Evolutionary conservation across 352 stramenopile genomes (phyloP).

Genomic region (Globisporangium cystogenes): DNA sequence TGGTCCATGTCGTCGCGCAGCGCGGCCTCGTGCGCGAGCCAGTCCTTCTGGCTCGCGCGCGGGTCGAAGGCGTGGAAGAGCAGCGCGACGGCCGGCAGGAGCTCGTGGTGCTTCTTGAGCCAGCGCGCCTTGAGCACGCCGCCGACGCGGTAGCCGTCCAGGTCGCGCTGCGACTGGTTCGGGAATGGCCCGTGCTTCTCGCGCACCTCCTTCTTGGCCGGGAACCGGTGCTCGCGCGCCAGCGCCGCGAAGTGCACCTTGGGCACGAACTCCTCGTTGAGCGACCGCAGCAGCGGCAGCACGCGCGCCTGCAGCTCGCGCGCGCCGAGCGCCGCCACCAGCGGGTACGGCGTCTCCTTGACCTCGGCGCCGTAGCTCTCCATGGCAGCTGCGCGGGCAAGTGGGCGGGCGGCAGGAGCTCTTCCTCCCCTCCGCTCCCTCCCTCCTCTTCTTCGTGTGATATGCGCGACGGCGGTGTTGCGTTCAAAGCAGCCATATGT

Average conservation of each 20-base stretch:
- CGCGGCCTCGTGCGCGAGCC: slow-evolving; percentile 54
- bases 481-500: too few species aligned
- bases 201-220: slow-evolving; percentile 75
- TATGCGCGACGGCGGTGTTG: too few species aligned
- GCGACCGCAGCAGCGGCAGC: slow-evolving; percentile 48
- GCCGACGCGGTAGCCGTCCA: slow-evolving; percentile 62
- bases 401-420: too few species aligned
- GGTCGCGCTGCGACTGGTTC: slow-evolving; percentile 79
- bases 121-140: slow-evolving; percentile 76
- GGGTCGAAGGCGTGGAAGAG: slow-evolving; percentile 86
- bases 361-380: slow-evolving; percentile 80
- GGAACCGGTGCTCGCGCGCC: slow-evolving; percentile 71
- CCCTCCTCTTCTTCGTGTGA: too few species aligned
- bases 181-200: slow-evolving; percentile 84
- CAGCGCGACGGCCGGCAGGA: slow-evolving; percentile 71
- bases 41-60: slow-evolving; percentile 62
- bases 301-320: slow-evolving; percentile 74
- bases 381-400: too few species aligned
- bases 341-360: slow-evolving; percentile 83
- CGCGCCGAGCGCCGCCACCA: slow-evolving; percentile 73
- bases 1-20: slow-evolving; percentile 77
- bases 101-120: slow-evolving; percentile 86
- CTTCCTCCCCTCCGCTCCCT: too few species aligned
- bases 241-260: slow-evolving; percentile 74
- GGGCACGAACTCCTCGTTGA: slow-evolving; percentile 82